Evolutionary conservation across 2,329 filamentous ascomycete genomes (phyloP), one percentile per base, ranked within the genome.

Genomic region (Tolypocladium nubicola): DNA sequence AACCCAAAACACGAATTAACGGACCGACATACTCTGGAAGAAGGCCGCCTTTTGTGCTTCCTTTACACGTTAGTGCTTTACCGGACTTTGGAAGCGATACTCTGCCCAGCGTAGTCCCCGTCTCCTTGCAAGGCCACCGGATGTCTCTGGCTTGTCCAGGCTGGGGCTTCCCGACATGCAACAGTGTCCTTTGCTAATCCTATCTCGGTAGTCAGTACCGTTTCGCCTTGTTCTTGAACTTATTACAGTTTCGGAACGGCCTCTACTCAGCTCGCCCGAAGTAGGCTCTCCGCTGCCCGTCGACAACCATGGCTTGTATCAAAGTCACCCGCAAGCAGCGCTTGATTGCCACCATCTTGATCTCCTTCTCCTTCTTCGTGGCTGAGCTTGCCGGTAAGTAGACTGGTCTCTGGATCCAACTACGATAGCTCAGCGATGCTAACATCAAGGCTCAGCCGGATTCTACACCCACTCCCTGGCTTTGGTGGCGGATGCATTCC

Each of bases 401-500:
- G 16, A 14, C 9, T 19, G 11, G 16, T 11, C 4, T 23, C 35
- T 50, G 45, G 38, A 50, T 53, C 16, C 16, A 6, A 19, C 26
- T 14, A 9, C 30, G 3, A 13, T 50, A 30, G 26, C 30, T 33
- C 9, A 16, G 19, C 19, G 1, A 30, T 35, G 10, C 30, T 52
- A 52, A 52, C 4, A 30, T 19, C 30, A 21, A 26, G 19, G 10
- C 23, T 16, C 60, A 82, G 82, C 87, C 59, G 86, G 86, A 2
- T 87, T 89, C 64, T 84, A 83, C 59, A 90, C 88, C 1, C 77
- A 78, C 55, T 90, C 88, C 0, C 75, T 92, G 13, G 87, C 87
- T 1, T 75, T 92, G 2, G 75, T 91, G 33, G 87, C 88, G 35
- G 88, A 92, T 75, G 86, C 89, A 1, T 90, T 91, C 63, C 88